Base-by-base conservation (phyloP, 2,329 filamentous ascomycete genomes). In the Rhinocladiella similis region DNA sequence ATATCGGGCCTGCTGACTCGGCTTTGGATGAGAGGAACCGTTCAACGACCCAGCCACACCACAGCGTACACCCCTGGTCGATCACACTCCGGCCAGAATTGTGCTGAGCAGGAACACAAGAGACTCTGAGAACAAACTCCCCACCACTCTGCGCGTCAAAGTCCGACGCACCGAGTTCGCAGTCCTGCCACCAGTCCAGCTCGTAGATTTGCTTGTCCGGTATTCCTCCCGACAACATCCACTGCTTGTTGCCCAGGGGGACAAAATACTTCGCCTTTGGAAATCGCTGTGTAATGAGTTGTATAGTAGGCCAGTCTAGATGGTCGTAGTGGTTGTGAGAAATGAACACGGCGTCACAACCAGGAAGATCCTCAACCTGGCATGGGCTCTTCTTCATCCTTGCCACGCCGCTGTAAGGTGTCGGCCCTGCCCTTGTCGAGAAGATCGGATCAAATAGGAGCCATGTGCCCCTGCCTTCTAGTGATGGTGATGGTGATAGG, bases 291-390 rank as follows among this genome's bases (percentile, higher is more conserved):
- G 60, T 60, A 50, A 78, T 73, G 1, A 68, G 69, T 54, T 63
- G 69, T 41, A 83, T 68, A 0, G 77, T 77, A 14, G 72, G 67
- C 5, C 71, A 67, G 56, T 83, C 79, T 47, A 83, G 70, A 58
- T 83, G 81, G 60, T 83, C 80, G 62, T 82, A 83, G 64, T 83
- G 81, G 59, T 82, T 80, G 66, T 83, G 81, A 47, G 75, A 80
- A 47, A 83, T 80, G 53, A 75, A 70, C 3, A 83, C 72, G 3
- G 77, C 66, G 53, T 83, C 80, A 13, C 57, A 60, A 3, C 57
- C 57, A 13, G 57, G 57, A 4, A 60, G 47, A 42, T 60, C 47
- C n/a, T 47, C 42, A 20, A 57, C 36, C 19, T 60, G 50, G 25
- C 57, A 60, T 13, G 57, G 57, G n/a, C 48, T 42, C 20, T 35